phyloP scores from a whole-genome alignment of 2,329 filamentous ascomycete genomes.

The Alternaria angustiovoidea region DNA sequence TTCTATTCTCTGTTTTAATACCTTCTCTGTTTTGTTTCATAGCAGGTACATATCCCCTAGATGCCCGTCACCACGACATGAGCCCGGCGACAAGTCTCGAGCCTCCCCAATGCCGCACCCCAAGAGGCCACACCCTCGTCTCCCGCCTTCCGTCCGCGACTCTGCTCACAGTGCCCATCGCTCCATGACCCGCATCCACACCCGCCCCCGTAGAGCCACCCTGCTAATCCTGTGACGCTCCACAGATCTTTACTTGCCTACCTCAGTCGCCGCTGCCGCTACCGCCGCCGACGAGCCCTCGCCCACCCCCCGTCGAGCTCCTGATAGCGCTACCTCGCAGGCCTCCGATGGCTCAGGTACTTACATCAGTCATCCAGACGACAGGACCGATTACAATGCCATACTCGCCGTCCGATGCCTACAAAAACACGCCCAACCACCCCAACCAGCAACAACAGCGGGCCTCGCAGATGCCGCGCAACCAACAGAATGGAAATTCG shows the following conservation, averaged over 20 bases:
- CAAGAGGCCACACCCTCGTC: conserved; percentile 25
- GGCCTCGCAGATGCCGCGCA: conserved; percentile 53
- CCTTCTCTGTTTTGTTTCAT: conserved; percentile 35
- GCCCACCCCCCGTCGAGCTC: conserved; percentile 31
- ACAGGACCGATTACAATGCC: conserved; percentile 60
- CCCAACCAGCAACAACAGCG: conserved; percentile 51
- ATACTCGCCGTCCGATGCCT: conserved; percentile 59
- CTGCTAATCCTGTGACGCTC: conserved; percentile 28
- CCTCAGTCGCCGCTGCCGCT: conserved; percentile 21
- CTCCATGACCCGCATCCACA: conserved; percentile 13
- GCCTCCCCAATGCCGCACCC: conserved; percentile 22
- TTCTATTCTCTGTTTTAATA: conserved; percentile 52
- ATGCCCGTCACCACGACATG: conserved; percentile 17
- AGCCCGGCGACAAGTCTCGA: conserved; percentile 23
- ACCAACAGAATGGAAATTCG: conserved; percentile 54
- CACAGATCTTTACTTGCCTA: conserved; percentile 27
- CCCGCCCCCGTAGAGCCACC: conserved; percentile 5
- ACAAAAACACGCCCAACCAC: conserved; percentile 51
- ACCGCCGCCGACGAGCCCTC: conserved; percentile 21
- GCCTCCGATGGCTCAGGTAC: conserved; percentile 55
- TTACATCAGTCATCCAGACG: conserved; percentile 57
- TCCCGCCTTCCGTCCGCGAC: conserved; percentile 22
- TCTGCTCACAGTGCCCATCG: conserved; percentile 17
- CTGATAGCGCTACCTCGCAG: conserved; percentile 27
- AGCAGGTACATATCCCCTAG: conserved; percentile 38